Percentiles rank a stretch among this genome's conserved stretches.
These are phyloP conservation scores for Vitis amurensis DNA, from an alignment of 164 flowering plant species.

Conservation along the genomic window DNA sequence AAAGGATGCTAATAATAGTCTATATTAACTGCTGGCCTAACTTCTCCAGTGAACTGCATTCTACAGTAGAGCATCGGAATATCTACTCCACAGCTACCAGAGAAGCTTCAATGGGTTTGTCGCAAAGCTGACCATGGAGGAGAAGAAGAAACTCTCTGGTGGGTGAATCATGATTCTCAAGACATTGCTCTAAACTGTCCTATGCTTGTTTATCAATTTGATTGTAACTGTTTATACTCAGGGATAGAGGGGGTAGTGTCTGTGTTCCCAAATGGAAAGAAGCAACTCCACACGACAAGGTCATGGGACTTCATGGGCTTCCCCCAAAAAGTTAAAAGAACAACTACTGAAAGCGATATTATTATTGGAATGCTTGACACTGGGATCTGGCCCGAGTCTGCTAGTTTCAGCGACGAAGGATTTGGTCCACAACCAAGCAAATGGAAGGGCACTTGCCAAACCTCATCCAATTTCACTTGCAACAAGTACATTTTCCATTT, in stretches of 20 bases:
- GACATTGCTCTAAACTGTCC: no score
- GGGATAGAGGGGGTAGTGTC: slow-evolving; percentile 54
- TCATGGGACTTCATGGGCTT: slow-evolving; percentile 70
- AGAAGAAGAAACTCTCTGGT: no score
- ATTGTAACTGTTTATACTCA: background rate
- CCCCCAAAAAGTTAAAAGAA: slow-evolving; percentile 19
- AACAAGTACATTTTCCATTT: slow-evolving; percentile 47
- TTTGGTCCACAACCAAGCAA: slow-evolving; percentile 47
- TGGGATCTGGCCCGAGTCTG: slow-evolving; percentile 68
- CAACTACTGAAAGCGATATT: slow-evolving; percentile 37
- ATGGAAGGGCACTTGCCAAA: slow-evolving; percentile 66
- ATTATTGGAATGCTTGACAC: slow-evolving; percentile 54
- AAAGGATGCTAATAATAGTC: no score
- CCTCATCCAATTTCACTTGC: slow-evolving; percentile 51
- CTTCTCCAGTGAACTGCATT: no score
- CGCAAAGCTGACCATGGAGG: no score
- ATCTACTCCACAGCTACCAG: no score
- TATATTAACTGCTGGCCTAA: no score
- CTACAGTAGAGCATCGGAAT: no score
- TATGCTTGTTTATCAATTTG: no score
- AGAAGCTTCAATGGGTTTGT: no score
- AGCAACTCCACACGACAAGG: slow-evolving; percentile 33
- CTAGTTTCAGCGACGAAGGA: slow-evolving; percentile 44
- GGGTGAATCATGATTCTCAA: no score
- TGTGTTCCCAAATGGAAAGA: slow-evolving; percentile 2